Conservation (phyloP, 192 early-diverging fungal species). For the Backusella luteola region DNA sequence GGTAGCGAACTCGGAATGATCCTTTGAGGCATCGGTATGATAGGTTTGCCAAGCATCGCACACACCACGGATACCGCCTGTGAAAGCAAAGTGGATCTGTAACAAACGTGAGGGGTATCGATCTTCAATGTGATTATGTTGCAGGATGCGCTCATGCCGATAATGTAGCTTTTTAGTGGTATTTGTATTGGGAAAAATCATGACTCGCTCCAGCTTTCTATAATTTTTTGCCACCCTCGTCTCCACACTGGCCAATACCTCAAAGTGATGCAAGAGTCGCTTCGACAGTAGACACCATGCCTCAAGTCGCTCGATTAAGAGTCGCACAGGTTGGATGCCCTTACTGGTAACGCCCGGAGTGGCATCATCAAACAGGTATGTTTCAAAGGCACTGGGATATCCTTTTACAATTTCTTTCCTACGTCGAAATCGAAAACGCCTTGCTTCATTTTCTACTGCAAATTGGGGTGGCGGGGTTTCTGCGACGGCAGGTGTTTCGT, state of each 20-base stretch:
- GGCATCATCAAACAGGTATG: not conserved
- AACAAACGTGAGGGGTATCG: not conserved
- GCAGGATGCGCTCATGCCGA: not conserved
- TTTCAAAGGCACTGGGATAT: not conserved
- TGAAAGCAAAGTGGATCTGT: constrained; percentile 21
- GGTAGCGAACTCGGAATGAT: constrained; percentile 14
- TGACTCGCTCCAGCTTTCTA: constrained; percentile 2
- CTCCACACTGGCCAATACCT: constrained; percentile 16
- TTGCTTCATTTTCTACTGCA: not conserved
- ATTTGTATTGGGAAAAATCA: not conserved
- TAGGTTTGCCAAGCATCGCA: constrained; percentile 27
- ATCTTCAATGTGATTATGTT: not conserved
- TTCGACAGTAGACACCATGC: constrained; percentile 20
- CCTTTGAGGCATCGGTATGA: constrained; percentile 5
- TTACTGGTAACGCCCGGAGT: not conserved
- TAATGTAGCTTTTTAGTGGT: not conserved
- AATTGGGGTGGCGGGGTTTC: constrained; percentile 4
- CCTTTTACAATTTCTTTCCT: constrained; percentile 1
- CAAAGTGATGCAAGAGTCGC: constrained; percentile 21
- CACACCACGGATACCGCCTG: constrained; percentile 11
- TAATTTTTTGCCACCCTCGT: constrained; percentile 16
- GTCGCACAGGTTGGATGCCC: constrained; percentile 23
- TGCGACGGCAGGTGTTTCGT: not conserved
- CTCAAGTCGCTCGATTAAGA: constrained; percentile 23
- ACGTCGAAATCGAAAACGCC: not conserved